Percentiles rank a stretch among this genome's conserved stretches.
Conservation (phyloP, 78 protist species). For the Speleostelium caveatum region DNA sequence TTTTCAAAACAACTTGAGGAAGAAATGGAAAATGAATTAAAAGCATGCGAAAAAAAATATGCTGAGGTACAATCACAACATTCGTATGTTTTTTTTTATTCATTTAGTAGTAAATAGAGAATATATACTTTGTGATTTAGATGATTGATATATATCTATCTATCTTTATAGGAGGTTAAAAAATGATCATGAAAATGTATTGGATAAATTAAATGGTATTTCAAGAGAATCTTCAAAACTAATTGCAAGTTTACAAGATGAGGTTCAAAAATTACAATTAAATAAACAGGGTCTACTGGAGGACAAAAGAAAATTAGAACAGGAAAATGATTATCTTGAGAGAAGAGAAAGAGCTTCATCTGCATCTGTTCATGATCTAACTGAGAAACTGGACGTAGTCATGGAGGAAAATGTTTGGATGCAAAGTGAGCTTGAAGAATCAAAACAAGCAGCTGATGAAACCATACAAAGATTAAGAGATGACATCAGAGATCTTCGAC, state of each 20-base stretch:
- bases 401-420: conserved; percentile 85
- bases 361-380: conserved; percentile 63
- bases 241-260: conserved; percentile 75
- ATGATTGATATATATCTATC: too few species aligned
- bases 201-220: conserved; percentile 41
- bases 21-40: conserved; percentile 79
- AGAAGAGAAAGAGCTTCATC: conserved; percentile 72
- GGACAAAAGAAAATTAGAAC: conserved; percentile 68
- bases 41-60: conserved; percentile 72
- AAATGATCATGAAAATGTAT: conserved; percentile 44
- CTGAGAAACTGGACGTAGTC: conserved; percentile 54
- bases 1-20: conserved; percentile 79
- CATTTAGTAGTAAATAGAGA: too few species aligned
- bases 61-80: conserved; percentile 71
- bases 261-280: conserved; percentile 35
- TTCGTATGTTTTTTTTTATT: conserved; percentile 22
- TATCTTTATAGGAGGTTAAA: conserved; percentile 31
- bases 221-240: conserved; percentile 36
- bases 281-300: conserved; percentile 15
- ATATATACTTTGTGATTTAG: background rate
- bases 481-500: conserved; percentile 71
- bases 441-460: conserved; percentile 73
- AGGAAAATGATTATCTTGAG: conserved; percentile 74
- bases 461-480: conserved; percentile 77
- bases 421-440: conserved; percentile 76